Evolutionary conservation across 2,329 filamentous ascomycete genomes (phyloP).

Genomic region (Sporothrix dimorphospora): DNA sequence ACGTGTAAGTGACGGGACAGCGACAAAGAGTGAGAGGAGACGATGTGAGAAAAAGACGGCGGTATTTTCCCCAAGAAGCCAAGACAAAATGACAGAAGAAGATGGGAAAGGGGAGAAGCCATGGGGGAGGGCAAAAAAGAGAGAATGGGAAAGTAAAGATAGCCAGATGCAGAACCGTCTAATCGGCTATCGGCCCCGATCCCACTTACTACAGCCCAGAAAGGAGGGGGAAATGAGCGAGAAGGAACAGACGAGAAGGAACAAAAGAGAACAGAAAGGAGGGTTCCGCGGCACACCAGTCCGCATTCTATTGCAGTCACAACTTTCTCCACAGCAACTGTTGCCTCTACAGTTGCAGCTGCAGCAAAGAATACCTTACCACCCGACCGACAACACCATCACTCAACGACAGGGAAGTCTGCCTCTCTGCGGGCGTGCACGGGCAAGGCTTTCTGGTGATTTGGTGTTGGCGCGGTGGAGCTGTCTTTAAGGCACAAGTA

Average conservation of each 20-base stretch:
- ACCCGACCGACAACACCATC: neutral
- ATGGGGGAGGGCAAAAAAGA: too few relatives aligned
- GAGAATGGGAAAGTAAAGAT: neutral
- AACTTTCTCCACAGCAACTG: neutral
- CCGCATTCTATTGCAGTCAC: neutral
- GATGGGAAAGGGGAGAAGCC: too few relatives aligned
- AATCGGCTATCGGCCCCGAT: neutral
- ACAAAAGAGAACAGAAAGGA: neutral
- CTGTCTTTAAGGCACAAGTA: too few relatives aligned
- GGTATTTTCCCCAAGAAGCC: neutral
- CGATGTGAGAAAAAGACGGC: neutral
- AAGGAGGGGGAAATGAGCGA: neutral
- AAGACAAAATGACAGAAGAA: neutral
- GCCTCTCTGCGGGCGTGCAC: neutral
- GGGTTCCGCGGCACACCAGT: neutral
- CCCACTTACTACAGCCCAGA: neutral
- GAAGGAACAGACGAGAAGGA: neutral
- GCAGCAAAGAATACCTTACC: neutral
- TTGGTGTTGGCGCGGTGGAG: neutral
- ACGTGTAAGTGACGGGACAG: slow-evolving; percentile 8
- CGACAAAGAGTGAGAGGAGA: neutral
- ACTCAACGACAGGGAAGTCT: neutral
- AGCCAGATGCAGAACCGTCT: neutral
- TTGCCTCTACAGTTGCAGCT: neutral
- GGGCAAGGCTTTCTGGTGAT: neutral